Evolutionary conservation across 2,329 filamentous ascomycete species (phyloP), one percentile per base, ranked within the genome.

Genomic region (Fusarium compactum): DNA sequence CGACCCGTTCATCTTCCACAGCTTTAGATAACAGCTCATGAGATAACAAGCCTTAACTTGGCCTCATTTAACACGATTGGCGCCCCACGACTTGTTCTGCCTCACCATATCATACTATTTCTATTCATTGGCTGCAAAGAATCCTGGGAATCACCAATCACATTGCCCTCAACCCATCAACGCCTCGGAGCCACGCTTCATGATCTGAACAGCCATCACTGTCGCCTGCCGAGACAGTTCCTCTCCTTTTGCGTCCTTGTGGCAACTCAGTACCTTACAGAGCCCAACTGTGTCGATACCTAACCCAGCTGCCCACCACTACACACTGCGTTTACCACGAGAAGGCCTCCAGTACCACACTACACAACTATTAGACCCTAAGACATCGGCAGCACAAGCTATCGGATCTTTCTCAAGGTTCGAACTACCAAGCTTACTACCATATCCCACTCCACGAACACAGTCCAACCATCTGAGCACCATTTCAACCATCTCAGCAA

Each of bases 61-160:
- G 69, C 71, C 73, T 76, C 65, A 69, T 76, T 73, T 67, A 69
- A 58, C 67, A 67, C 75, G 68, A 70, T 76, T 77, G 76, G 77
- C 76, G 74, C 77, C 74, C 71, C 72, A 69, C 65, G 58, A 59
- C 65, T 69, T 69, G 63, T 74, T 77, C 73, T 78, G 75, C 77
- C 76, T 80, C 77, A 77, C 76, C 69, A 73, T 68, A 76, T 75
- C 73, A 72, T 74, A 72, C 72, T 74, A 76, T 78, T 71, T 71
- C 67, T 70, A 67, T 72, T 67, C 69, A 79, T 80, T 80, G 79
- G 79, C 76, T 72, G 38, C 68, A 73, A 60, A 69, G 70, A 66
- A 69, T 68, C 76, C 75, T 71, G 64, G 70, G 62, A 58, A 74
- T 72, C 73, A 74, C 79, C 79, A 80, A 80, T 80, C 78, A 80